Evolutionary conservation across 768 basidiomycete genomes (phyloP).

Genomic region (Arthromyces matolae): DNA sequence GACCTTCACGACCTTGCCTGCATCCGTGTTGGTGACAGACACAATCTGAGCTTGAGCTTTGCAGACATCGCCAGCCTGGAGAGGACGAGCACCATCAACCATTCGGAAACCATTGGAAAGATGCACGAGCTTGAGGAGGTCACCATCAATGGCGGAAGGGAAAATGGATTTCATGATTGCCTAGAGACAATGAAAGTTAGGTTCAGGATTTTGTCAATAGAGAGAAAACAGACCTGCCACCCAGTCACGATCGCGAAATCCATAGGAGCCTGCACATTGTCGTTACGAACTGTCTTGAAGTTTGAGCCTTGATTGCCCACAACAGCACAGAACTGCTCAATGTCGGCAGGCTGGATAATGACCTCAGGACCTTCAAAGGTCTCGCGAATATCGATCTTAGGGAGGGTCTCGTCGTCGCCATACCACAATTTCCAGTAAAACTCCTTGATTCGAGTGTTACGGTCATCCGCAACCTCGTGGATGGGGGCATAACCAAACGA

Average conservation of each 20-base stretch:
- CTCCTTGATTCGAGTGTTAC: slow-evolving; percentile 89
- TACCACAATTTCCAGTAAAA: slow-evolving; percentile 99
- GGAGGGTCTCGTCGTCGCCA: slow-evolving; percentile 76
- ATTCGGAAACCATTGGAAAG: slow-evolving; percentile 95
- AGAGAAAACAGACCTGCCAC: slow-evolving; percentile 77
- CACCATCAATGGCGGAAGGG: slow-evolving; percentile 87
- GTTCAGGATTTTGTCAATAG: background rate
- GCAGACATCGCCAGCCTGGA: slow-evolving; percentile 86
- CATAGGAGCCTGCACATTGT: slow-evolving; percentile 85
- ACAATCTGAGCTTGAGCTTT: slow-evolving; percentile 84
- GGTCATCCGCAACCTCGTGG: slow-evolving; percentile 79
- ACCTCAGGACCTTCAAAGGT: slow-evolving; percentile 87
- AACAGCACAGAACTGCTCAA: slow-evolving; percentile 89
- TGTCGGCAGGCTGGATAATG: slow-evolving; percentile 65
- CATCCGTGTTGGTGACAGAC: slow-evolving; percentile 85
- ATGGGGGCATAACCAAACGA: slow-evolving; percentile 88
- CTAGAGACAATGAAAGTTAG: slow-evolving; percentile 36
- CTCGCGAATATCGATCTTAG: slow-evolving; percentile 75
- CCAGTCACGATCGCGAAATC: slow-evolving; percentile 98
- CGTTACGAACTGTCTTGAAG: slow-evolving; percentile 76
- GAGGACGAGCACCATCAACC: slow-evolving; percentile 69
- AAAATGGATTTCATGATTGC: slow-evolving; percentile 99
- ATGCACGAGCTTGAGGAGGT: slow-evolving; percentile 93
- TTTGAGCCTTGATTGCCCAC: slow-evolving; percentile 90
- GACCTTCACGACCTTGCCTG: slow-evolving; percentile 91